Conservation (phyloP, 768 basidiomycete species). For the Lactarius trivialis region DNA sequence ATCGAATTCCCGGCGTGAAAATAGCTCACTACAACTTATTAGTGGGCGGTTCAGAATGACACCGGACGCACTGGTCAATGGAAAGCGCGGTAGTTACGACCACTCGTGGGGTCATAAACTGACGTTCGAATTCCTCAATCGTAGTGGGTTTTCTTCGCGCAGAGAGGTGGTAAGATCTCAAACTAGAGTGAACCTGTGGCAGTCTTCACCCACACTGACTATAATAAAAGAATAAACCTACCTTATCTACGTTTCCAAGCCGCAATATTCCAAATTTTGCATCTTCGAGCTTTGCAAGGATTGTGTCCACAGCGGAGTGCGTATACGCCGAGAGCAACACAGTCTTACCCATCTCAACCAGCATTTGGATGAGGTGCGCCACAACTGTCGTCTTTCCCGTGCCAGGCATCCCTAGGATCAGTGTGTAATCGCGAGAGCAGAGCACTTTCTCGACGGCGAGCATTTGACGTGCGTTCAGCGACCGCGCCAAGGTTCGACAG, state of each 20-base stretch:
- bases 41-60: slow-evolving; percentile 1
- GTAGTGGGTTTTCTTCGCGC: slow-evolving; percentile 49
- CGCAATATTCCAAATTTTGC: slow-evolving; percentile 69
- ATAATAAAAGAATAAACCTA: slow-evolving; percentile 27
- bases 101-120: slow-evolving; percentile 82
- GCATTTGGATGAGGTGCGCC: slow-evolving; percentile 72
- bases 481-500: slow-evolving; percentile 13
- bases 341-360: slow-evolving; percentile 78
- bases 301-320: slow-evolving; percentile 98
- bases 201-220: not conserved
- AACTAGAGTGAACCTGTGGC: slow-evolving; percentile 73
- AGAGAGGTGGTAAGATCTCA: slow-evolving; percentile 63
- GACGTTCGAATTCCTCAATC: slow-evolving; percentile 76
- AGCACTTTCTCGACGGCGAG: slow-evolving; percentile 69
- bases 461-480: slow-evolving; percentile 68
- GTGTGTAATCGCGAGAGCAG: slow-evolving; percentile 78
- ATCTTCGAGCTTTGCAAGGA: slow-evolving; percentile 70
- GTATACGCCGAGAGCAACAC: slow-evolving; percentile 91
- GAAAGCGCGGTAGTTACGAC: slow-evolving; percentile 95
- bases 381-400: slow-evolving; percentile 97
- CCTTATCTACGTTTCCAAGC: slow-evolving; percentile 90
- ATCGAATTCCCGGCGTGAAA: slow-evolving; percentile 80
- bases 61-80: slow-evolving; percentile 75
- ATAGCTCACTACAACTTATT: slow-evolving; percentile 57
- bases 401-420: slow-evolving; percentile 96